phyloP scores from a whole-genome alignment of 768 basidiomycete genomes.

The Agaricus subrufescens region DNA sequence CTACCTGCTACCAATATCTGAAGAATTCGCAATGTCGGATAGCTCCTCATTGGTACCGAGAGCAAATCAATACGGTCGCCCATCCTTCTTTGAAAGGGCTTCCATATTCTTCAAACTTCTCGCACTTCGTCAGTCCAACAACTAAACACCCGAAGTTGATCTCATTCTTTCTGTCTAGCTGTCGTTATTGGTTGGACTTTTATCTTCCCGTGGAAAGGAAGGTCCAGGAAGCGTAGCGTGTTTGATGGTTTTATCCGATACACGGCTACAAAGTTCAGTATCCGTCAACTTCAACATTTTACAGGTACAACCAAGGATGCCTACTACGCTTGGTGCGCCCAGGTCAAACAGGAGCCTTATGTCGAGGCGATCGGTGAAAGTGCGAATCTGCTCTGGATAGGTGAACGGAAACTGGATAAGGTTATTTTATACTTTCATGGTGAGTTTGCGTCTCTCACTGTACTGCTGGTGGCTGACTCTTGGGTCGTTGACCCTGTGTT shows the following conservation, averaged over 20 bases:
- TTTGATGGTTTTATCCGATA: conserved; percentile 3
- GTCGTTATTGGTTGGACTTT: conserved; percentile 2
- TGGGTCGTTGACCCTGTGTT: too few relatives aligned
- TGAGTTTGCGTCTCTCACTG: too few relatives aligned
- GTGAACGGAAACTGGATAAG: conserved; percentile 14
- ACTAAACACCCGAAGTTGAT: background rate
- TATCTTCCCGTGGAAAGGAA: conserved; percentile 4
- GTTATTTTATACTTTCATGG: conserved; percentile 15
- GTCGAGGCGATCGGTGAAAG: conserved; percentile 11
- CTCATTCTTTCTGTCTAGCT: background rate
- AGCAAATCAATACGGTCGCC: conserved; percentile 4
- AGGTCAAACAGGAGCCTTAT: background rate
- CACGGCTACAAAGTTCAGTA: background rate
- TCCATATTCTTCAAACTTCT: conserved; percentile 4
- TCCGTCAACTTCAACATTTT: conserved; percentile 3
- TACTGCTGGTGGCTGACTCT: too few relatives aligned
- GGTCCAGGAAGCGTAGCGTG: conserved; percentile 4
- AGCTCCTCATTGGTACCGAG: conserved; percentile 3
- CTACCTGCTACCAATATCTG: background rate
- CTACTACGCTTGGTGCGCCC: background rate
- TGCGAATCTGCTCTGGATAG: conserved; percentile 14
- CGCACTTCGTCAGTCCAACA: conserved; percentile 6
- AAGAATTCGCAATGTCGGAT: conserved; percentile 2
- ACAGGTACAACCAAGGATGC: background rate
- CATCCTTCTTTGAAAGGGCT: conserved; percentile 3